These are phyloP conservation scores for Colletotrichum salicis DNA, from an alignment of 2,329 filamentous ascomycete species.

Conservation along the genomic window DNA sequence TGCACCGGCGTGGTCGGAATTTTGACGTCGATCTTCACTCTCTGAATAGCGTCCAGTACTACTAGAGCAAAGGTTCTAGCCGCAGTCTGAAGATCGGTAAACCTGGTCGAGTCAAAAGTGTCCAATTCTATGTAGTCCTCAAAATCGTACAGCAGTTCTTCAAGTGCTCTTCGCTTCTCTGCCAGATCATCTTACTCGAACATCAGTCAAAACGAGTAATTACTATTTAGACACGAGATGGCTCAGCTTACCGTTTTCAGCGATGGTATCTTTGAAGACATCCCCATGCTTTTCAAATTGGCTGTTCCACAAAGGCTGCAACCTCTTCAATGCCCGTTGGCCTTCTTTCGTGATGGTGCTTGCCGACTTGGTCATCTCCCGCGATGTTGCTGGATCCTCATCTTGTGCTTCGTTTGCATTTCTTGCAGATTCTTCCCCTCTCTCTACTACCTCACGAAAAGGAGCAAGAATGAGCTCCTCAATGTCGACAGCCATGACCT, in stretches of 20 bases:
- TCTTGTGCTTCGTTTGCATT: conserved; percentile 44
- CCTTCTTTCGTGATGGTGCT: conserved; percentile 49
- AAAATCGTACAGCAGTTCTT: conserved; percentile 56
- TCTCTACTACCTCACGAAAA: conserved; percentile 52
- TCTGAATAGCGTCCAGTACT: conserved; percentile 49
- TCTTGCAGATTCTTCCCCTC: conserved; percentile 48
- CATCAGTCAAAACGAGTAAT: not conserved
- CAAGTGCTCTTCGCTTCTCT: conserved; percentile 44
- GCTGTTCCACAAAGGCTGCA: conserved; percentile 51
- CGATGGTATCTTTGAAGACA: conserved; percentile 48
- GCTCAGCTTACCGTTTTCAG: conserved; percentile 46
- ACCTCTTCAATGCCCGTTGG: conserved; percentile 48
- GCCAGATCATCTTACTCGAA: conserved; percentile 42
- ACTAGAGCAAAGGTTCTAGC: conserved; percentile 54
- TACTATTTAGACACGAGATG: not conserved
- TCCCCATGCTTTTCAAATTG: conserved; percentile 50
- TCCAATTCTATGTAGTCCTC: conserved; percentile 54
- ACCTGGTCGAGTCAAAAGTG: conserved; percentile 49
- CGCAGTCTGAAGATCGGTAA: conserved; percentile 50
- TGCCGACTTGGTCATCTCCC: conserved; percentile 47
- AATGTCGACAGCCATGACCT: conserved; percentile 29
- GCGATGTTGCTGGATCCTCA: conserved; percentile 39
- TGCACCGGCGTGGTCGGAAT: conserved; percentile 14
- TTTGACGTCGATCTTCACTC: conserved; percentile 34
- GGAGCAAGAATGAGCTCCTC: conserved; percentile 40